Base-by-base conservation (phyloP, 1,139 yeast species). In the Pichia sp. region DNA sequence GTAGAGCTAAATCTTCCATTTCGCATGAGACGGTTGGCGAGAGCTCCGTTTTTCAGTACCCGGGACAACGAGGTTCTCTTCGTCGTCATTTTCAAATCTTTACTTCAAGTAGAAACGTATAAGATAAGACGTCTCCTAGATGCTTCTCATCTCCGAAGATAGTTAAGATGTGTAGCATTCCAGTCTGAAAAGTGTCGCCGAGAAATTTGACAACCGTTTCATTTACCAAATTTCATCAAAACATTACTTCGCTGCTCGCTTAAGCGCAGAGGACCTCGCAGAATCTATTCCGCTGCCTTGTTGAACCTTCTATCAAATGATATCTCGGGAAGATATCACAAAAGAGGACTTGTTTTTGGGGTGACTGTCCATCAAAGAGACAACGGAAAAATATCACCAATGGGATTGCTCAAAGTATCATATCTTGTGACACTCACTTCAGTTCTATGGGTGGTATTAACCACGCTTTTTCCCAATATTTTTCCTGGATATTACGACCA, bases 381-480 rank as follows among this genome's bases (percentile, higher is more conserved):
- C n/a, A 12, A 4, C 10, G 16, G 16, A 14, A 36, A 6, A 12
- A 14, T 36, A 36, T 14, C 40, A 36, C 16, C 14, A 27, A 52
- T 55, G 55, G 54, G 52, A 17, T 9, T 52, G 14, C 36, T 50
- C 6, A 48, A 52, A 29, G 17, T 14, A 10, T 47, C 48, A 6
- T 29, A 48, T 30, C 2, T 33, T 47, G 9, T 54, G 38, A 20
- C 34, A 9, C 6, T 36, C 36, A 5, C 52, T 1, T 27, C 50
- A 27, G 12, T 20, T 10, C 3, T 45, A 7, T 56, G 63, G 63
- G 45, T 53, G 1, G 3, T 53, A 0, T 31, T 60, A 16, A 47
- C 60, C 7, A 47, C 62, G 4, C 27, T 57, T 9, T n/a, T 56
- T 8, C 61, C 63, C 2, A 42, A 30, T 6, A 8, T 44, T n/a